Evolutionary conservation across 306 rosid genomes (phyloP), one percentile per base, ranked within the genome.

Genomic region (Crataegus laevigata): DNA sequence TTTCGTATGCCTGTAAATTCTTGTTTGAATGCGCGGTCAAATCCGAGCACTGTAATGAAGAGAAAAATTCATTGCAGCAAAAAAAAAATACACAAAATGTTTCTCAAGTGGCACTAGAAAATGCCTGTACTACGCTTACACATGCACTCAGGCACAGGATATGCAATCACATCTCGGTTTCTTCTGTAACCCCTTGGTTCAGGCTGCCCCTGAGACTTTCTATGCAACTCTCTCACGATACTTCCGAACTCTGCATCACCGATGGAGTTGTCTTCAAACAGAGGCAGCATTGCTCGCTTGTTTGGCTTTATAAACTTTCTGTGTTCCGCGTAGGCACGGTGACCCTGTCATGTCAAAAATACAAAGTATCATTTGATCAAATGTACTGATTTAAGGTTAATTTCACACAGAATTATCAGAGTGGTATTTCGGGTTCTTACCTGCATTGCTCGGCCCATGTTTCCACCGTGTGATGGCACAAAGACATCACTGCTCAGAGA

Each of bases 371-470:
- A 43, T 30, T n/a, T 0, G 3, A 69, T 55, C 25, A 58, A 60
- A 25, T 26, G 21, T 11, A 8, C 22, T 29, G 18, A 63, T 63
- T 63, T n/a, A 63, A 32, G 8, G 66, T 4, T 55, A 22, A 15
- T 32, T 18, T 72, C 11, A 25, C 65, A 14, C 36, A 2, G 66
- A 60, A 60, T 28, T 26, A 26, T 60, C 36, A 60, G 66, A 26
- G 26, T 15, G 6, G 5, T 22, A n/a, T 1, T 29, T 30, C 21
- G 24, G 40, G 67, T 36, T 3, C 21, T 66, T 45, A 84, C 86
- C 82, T 85, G 86, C 86, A 88, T 85, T 5, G 86, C 88, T 47
- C 86, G 81, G 65, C 89, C 91, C 88, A 88, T 88, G 51, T 88
- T 88, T 68, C 87, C 89, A 4, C 89, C 85, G 30, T 85, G 89